phyloP scores from a whole-genome alignment of 2,329 filamentous ascomycete genomes.

The Colletotrichum godetiae region DNA sequence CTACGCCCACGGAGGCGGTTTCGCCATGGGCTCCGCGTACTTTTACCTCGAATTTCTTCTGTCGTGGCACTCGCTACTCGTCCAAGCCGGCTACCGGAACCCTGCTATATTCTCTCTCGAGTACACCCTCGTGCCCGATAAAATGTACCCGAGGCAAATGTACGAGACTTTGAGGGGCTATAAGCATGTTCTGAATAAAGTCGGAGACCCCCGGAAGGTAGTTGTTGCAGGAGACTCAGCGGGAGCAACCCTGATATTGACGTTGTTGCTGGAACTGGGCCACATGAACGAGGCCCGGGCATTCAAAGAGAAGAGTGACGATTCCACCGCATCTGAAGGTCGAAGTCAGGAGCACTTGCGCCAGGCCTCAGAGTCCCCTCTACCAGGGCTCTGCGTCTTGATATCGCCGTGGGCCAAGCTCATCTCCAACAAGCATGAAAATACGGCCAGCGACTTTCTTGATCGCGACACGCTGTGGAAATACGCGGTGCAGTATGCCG shows the following conservation, averaged over 20 bases:
- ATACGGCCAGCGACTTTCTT: constrained; percentile 81
- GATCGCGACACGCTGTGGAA: constrained; percentile 72
- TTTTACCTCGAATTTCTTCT: constrained; percentile 90
- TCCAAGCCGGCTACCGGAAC: constrained; percentile 74
- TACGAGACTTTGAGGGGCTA: constrained; percentile 78
- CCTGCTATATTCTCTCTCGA: constrained; percentile 84
- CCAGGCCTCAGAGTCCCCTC: constrained; percentile 38
- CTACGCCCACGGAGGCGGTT: constrained; percentile 86
- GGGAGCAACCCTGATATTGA: constrained; percentile 79
- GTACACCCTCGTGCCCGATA: constrained; percentile 83
- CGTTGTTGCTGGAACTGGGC: constrained; percentile 76
- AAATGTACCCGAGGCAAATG: constrained; percentile 78
- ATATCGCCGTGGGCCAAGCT: constrained; percentile 87
- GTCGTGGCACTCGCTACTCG: constrained; percentile 75
- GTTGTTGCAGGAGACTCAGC: constrained; percentile 84
- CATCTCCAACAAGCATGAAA: constrained; percentile 72
- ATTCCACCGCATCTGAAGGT: constrained; percentile 30
- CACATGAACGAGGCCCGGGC: constrained; percentile 47
- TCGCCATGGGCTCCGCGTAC: constrained; percentile 83
- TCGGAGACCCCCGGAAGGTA: constrained; percentile 69
- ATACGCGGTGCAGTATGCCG: constrained; percentile 78
- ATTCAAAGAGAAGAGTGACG: constrained; percentile 19
- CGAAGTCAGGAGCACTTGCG: constrained; percentile 24
- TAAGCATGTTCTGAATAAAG: constrained; percentile 72
- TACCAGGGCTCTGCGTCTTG: constrained; percentile 69